Conservation (phyloP, 805 yeast genomes). For the Metschnikowia anglica region DNA sequence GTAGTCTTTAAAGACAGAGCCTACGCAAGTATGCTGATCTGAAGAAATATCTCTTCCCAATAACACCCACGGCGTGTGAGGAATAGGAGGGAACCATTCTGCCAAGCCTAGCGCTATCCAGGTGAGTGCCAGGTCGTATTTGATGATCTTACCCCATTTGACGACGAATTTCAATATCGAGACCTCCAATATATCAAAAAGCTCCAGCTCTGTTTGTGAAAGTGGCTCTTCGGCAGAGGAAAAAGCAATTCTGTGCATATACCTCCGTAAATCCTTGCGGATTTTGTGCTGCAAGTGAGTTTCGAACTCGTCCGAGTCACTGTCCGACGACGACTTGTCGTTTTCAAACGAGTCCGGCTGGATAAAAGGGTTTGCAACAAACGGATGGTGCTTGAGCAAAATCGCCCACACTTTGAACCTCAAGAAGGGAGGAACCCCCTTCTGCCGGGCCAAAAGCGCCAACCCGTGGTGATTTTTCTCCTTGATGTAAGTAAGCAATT, state of each 20-base stretch:
- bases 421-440: conserved; percentile 81
- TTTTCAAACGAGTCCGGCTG: conserved; percentile 48
- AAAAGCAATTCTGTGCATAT: conserved; percentile 48
- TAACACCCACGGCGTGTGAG: conserved; percentile 51
- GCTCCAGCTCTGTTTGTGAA: conserved; percentile 48
- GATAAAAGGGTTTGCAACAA: conserved; percentile 72
- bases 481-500: conserved; percentile 55
- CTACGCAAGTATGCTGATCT: conserved; percentile 31
- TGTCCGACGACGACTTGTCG: conserved; percentile 16
- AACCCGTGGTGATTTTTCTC: conserved; percentile 69
- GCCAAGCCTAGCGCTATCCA: conserved; percentile 89
- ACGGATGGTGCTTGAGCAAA: conserved; percentile 78
- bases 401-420: conserved; percentile 85
- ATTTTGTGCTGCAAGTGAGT: conserved; percentile 37
- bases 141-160: conserved; percentile 77
- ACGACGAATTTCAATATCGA: conserved; percentile 62
- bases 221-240: conserved; percentile 27
- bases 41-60: conserved; percentile 48
- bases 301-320: conserved; percentile 20
- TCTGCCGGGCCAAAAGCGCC: conserved; percentile 76
- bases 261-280: conserved; percentile 58
- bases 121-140: conserved; percentile 77
- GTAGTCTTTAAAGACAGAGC: conserved; percentile 38
- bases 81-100: conserved; percentile 80
- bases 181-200: conserved; percentile 55